Base-by-base conservation (phyloP, 1,139 yeast genomes). In the Pichia sp. region DNA sequence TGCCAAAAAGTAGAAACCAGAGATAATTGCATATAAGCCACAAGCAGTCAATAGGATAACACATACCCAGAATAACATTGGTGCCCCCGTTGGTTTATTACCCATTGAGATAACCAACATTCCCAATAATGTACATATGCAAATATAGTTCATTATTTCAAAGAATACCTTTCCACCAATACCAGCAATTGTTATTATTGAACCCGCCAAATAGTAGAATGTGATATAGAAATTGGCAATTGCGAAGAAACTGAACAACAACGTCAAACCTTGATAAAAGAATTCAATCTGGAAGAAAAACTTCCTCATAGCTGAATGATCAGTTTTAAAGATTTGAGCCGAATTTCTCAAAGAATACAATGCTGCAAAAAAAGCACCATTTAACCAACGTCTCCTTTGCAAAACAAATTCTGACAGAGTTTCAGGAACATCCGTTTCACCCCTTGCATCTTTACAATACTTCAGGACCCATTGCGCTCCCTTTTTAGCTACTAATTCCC, bases 361-460 rank as follows among this genome's bases (percentile, higher is more conserved):
- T 0, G 98, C 98, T 2, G 99, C 98, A 73, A 93, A 93, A 67
- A 92, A 83, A 0, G 99, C 97, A 73, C 99, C 99, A 70, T 93
- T 93, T 54, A 93, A 81, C 99, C 99, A 93, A 74, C 99, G 84
- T 74, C 99, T 83, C 75, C 99, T 84, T 73, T 93, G 99, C 16
- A 96, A 84, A 57, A 93, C 83, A 67, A 93, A 92, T 69, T 93
- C 99, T 0, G 98, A 81, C 48, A 92, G 77, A 6, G 84, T 76
- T 67, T 92, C 97, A 3, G 99, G 99, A 50, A 93, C 97, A 78
- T 93, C 99, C 0, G 99, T 93, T 68, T 92, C 98, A 63, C 98
- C 99, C 31, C 88, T 86, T 1, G 98, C 97, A 71, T 84, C 88
- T 65, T 88, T 87, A 53, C 93, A 98, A 68, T 92, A 92, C 67